These are phyloP conservation scores for Neostapfia colusana DNA, from an alignment of 176 grass and related monocot genomes.

Conservation along the genomic window DNA sequence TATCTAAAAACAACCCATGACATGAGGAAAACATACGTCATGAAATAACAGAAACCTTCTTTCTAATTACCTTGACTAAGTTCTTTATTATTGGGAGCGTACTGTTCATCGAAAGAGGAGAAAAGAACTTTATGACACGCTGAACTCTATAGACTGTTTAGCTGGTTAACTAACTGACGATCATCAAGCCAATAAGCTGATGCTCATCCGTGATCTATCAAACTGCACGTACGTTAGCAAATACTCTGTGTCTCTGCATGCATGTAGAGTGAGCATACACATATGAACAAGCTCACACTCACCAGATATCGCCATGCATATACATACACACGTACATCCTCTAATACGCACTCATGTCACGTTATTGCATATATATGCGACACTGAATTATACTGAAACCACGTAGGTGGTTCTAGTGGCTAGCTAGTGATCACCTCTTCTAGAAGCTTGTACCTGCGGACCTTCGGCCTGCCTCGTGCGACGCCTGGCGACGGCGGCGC, in stretches of 20 bases:
- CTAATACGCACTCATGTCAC: not conserved
- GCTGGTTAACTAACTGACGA: not conserved
- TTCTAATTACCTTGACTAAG: constrained; percentile 11
- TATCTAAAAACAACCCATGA: not conserved
- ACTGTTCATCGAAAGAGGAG: not conserved
- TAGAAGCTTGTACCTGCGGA: constrained; percentile 86
- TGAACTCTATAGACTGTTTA: not conserved
- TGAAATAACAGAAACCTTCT: constrained; percentile 12
- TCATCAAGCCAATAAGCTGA: not conserved
- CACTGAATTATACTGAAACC: not conserved
- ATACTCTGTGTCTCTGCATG: too few species aligned
- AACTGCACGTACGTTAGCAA: constrained; percentile 22
- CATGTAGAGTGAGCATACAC: not conserved
- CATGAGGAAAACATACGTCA: not conserved
- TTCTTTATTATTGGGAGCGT: not conserved
- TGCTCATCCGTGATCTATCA: not conserved
- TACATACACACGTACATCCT: not conserved
- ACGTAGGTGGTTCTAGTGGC: not conserved
- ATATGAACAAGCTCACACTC: constrained; percentile 23
- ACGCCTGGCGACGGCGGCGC: constrained; percentile 49
- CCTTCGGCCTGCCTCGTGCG: constrained; percentile 56
- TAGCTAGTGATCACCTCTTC: constrained; percentile 73
- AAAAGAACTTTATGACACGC: not conserved
- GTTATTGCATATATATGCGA: not conserved
- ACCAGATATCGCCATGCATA: constrained; percentile 14